Conservation (phyloP, 768 basidiomycete species). For the Fomitopsis serialis region DNA sequence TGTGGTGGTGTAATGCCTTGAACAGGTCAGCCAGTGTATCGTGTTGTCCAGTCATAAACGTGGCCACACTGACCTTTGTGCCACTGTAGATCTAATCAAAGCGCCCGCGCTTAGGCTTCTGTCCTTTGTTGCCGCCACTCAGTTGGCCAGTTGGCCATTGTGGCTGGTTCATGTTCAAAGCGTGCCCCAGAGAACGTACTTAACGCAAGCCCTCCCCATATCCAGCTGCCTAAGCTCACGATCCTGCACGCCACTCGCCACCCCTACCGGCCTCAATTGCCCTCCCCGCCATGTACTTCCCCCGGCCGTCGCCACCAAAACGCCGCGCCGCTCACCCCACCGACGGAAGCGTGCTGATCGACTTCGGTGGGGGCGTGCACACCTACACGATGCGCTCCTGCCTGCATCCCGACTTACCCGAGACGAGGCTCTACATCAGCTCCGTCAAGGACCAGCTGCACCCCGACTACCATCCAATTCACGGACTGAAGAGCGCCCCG, state of each 20-base stretch:
- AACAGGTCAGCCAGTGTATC: no score
- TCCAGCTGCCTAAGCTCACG: neutral
- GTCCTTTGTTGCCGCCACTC: neutral
- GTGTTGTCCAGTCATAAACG: neutral
- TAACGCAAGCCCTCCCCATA: neutral
- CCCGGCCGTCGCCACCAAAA: neutral
- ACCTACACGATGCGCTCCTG: neutral
- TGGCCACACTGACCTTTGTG: neutral
- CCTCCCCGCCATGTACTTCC: neutral
- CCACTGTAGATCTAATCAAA: neutral
- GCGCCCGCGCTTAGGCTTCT: neutral
- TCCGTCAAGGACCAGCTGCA: neutral
- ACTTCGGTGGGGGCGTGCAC: neutral
- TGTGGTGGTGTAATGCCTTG: no score
- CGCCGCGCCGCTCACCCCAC: neutral
- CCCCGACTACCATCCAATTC: neutral
- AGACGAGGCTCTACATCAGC: neutral
- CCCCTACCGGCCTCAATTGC: neutral
- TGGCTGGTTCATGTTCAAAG: neutral
- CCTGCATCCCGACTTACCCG: neutral
- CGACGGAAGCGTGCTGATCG: neutral
- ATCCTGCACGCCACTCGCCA: neutral
- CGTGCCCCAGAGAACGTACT: neutral
- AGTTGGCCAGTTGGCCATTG: neutral
- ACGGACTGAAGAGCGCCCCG: neutral